These are phyloP conservation scores for Cucumis sativus DNA, from an alignment of 306 rosid genomes.

Conservation along the genomic window DNA sequence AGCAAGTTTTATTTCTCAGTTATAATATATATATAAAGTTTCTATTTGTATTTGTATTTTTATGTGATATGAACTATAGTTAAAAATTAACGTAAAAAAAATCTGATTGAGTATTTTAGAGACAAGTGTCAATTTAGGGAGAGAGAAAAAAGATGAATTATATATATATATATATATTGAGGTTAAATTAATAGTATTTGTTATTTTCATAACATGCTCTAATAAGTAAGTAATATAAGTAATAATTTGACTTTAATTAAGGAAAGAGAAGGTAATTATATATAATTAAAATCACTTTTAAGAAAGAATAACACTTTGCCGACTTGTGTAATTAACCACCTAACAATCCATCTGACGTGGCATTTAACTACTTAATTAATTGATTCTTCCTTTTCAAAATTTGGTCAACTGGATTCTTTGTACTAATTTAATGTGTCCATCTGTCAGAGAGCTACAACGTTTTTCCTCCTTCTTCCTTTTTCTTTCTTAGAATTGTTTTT, in stretches of 20 bases:
- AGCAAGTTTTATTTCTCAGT: background rate
- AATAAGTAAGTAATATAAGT: too few relatives aligned
- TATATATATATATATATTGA: too few relatives aligned
- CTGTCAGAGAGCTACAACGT: background rate
- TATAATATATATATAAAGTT: background rate
- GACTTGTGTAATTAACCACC: background rate
- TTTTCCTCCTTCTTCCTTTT: background rate
- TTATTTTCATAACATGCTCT: too few relatives aligned
- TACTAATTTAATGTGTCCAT: background rate
- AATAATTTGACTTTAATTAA: background rate
- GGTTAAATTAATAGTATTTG: background rate
- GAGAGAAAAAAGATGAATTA: background rate
- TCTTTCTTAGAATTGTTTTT: background rate
- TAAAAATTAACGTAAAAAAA: too few relatives aligned
- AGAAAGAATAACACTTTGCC: background rate
- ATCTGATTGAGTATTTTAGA: background rate
- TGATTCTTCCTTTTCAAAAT: background rate
- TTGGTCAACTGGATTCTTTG: background rate
- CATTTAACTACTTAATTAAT: too few relatives aligned
- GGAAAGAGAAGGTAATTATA: background rate
- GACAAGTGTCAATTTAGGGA: background rate
- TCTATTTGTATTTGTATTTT: background rate
- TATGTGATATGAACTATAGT: background rate
- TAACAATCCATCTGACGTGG: background rate
- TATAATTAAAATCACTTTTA: background rate